phyloP scores from a whole-genome alignment of 2,329 filamentous ascomycete species.

The Tolypocladium tropicale region DNA sequence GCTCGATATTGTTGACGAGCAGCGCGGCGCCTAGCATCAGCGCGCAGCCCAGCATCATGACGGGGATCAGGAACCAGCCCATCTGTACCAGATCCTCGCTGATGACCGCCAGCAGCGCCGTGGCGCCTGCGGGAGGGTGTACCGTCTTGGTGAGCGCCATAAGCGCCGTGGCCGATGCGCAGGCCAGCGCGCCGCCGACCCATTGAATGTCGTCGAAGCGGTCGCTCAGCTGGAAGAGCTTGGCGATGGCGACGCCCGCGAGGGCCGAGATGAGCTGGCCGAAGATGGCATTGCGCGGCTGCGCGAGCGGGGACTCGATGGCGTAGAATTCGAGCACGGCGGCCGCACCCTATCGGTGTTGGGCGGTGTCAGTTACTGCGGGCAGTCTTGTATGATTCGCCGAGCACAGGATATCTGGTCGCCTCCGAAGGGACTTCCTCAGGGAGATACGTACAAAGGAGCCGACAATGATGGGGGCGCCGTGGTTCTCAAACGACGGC shows the following conservation, averaged over 20 bases:
- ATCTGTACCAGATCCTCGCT: slow-evolving; percentile 41
- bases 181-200: slow-evolving; percentile 55
- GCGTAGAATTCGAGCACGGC: slow-evolving; percentile 67
- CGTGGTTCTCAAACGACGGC: slow-evolving; percentile 38
- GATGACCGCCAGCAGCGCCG: slow-evolving; percentile 57
- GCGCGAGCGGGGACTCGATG: slow-evolving; percentile 61
- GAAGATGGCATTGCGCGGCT: slow-evolving; percentile 59
- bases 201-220: slow-evolving; percentile 44
- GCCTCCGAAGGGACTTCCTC: too few species aligned
- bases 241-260: slow-evolving; percentile 51
- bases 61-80: slow-evolving; percentile 59
- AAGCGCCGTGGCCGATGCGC: slow-evolving; percentile 48
- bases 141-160: slow-evolving; percentile 65
- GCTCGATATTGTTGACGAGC: slow-evolving; percentile 58
- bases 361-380: neutral
- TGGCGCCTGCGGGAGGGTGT: slow-evolving; percentile 67
- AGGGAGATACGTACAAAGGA: slow-evolving; percentile 52
- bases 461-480: slow-evolving; percentile 52
- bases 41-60: slow-evolving; percentile 48
- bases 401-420: too few species aligned
- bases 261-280: slow-evolving; percentile 56
- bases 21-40: slow-evolving; percentile 55
- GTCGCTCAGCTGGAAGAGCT: slow-evolving; percentile 48
- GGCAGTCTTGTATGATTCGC: neutral
- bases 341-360: slow-evolving; percentile 51